Conservation (phyloP, 2,329 filamentous ascomycete genomes). For the Trichoderma koningiopsis region DNA sequence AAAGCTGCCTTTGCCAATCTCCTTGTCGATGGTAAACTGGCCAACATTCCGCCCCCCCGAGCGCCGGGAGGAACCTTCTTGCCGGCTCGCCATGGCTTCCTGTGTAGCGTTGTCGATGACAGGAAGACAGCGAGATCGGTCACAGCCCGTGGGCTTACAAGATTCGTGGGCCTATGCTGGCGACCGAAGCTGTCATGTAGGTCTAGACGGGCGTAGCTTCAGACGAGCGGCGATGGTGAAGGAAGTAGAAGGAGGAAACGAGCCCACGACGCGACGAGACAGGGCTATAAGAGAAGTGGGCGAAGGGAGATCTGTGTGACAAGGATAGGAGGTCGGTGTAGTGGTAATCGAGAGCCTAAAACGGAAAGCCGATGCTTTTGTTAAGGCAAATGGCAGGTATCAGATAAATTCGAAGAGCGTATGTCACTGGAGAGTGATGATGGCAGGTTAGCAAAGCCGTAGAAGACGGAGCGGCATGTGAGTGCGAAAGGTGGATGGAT, state of each 20-base stretch:
- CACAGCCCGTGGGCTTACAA: constrained; percentile 43
- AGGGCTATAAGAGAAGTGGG: constrained; percentile 29
- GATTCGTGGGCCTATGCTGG: constrained; percentile 41
- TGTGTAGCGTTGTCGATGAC: constrained; percentile 37
- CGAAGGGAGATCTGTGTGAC: constrained; percentile 24
- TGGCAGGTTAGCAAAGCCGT: constrained; percentile 28
- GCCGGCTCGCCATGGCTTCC: constrained; percentile 46
- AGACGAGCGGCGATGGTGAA: constrained; percentile 7
- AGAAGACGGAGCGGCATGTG: neutral
- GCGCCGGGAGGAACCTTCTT: constrained; percentile 42
- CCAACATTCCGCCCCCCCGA: constrained; percentile 55
- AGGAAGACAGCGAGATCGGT: constrained; percentile 39
- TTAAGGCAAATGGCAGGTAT: constrained; percentile 34
- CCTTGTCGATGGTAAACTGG: constrained; percentile 78
- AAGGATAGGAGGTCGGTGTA: constrained; percentile 31
- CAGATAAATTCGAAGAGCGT: constrained; percentile 37
- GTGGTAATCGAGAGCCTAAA: constrained; percentile 19
- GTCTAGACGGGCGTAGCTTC: constrained; percentile 28
- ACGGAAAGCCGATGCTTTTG: constrained; percentile 28
- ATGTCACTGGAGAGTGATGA: constrained; percentile 31
- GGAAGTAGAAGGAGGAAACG: neutral
- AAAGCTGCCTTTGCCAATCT: constrained; percentile 98
- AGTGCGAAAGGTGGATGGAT: neutral
- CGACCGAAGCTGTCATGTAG: constrained; percentile 46
- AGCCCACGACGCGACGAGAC: constrained; percentile 9